Conservation (phyloP, 1,284 basidiomycete species). For the Pseudozyma tsukubaensis region DNA sequence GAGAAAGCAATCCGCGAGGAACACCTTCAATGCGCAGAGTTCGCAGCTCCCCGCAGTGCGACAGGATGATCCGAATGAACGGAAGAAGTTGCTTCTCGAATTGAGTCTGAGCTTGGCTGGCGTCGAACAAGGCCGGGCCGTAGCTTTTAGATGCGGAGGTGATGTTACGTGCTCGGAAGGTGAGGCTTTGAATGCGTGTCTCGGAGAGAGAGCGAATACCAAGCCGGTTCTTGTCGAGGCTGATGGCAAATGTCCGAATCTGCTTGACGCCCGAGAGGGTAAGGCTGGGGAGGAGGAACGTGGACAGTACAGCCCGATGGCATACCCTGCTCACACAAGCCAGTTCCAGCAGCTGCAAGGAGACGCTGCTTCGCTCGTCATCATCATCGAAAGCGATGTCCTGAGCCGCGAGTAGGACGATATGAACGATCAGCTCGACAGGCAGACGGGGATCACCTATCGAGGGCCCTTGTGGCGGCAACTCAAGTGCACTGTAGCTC, state of each 20-base stretch:
- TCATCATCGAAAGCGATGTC: not conserved
- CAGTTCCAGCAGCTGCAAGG: conserved; percentile 17
- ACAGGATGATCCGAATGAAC: conserved; percentile 18
- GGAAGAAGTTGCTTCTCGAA: conserved; percentile 25
- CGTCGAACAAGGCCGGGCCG: conserved; percentile 38
- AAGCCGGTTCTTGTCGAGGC: conserved; percentile 23
- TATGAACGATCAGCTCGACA: conserved; percentile 30
- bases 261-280: conserved; percentile 20
- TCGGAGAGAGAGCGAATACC: conserved; percentile 13
- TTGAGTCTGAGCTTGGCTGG: conserved; percentile 31
- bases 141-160: conserved; percentile 1
- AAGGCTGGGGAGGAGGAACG: conserved; percentile 13
- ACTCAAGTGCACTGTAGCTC: not conserved
- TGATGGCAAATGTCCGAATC: conserved; percentile 21
- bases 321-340: conserved; percentile 25
- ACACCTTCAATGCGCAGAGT: conserved; percentile 28
- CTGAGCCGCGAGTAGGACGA: conserved; percentile 30
- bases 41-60: conserved; percentile 6
- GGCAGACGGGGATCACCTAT: conserved; percentile 20
- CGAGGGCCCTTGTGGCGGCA: not conserved
- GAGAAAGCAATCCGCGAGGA: conserved; percentile 9
- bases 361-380: not conserved
- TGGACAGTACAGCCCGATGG: conserved; percentile 19
- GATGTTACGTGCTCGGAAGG: conserved; percentile 13
- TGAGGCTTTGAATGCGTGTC: conserved; percentile 8